phyloP scores from a whole-genome alignment of 2,329 filamentous ascomycete species.

The Botrytis medusae region DNA sequence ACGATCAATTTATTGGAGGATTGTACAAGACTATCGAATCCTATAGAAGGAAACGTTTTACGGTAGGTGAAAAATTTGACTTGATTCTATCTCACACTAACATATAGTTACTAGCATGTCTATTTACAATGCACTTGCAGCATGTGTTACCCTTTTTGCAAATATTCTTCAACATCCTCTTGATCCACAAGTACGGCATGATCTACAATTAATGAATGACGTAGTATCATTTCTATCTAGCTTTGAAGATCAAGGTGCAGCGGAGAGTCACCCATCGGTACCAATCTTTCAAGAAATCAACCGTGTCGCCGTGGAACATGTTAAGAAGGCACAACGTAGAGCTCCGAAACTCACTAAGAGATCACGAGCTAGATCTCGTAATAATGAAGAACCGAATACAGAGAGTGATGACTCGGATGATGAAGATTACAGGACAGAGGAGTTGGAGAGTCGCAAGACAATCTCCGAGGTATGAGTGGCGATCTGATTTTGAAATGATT shows the following conservation, averaged over 20 bases:
- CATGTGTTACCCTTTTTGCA: conserved; percentile 86
- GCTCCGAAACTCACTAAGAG: conserved; percentile 10
- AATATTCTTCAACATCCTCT: conserved; percentile 93
- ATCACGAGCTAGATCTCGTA: neutral
- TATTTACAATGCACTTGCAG: conserved; percentile 85
- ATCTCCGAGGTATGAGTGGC: neutral
- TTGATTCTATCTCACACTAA: conserved; percentile 5
- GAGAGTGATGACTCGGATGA: conserved; percentile 2
- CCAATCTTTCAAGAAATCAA: conserved; percentile 13
- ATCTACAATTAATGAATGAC: conserved; percentile 82
- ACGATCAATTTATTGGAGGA: conserved; percentile 28
- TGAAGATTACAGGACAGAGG: neutral
- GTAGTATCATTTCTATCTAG: conserved; percentile 47
- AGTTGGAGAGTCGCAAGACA: neutral
- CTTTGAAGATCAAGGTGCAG: conserved; percentile 3
- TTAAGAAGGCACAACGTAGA: conserved; percentile 5
- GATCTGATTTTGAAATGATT: neutral
- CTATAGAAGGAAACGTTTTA: conserved; percentile 26
- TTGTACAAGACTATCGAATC: conserved; percentile 25
- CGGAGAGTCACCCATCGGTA: neutral
- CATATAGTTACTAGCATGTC: conserved; percentile 20
- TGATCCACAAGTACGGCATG: conserved; percentile 78
- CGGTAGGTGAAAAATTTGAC: neutral
- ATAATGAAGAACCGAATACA: neutral
- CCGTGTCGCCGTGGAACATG: conserved; percentile 8